Conservation (phyloP, 331 rosid genomes). For the Quercus lobata region DNA sequence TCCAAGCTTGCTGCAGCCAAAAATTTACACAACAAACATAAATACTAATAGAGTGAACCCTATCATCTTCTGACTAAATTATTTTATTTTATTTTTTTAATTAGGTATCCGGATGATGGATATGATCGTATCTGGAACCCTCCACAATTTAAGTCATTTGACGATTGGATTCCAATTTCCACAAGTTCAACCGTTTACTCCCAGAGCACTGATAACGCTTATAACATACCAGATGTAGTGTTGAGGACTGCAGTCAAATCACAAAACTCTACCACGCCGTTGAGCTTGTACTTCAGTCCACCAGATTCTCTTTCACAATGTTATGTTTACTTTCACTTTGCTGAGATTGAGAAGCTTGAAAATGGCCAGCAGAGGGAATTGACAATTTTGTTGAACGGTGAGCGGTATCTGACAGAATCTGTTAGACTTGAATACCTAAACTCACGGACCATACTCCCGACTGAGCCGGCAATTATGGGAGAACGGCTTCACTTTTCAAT, state of each 20-base stretch:
- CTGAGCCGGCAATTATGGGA: neutral
- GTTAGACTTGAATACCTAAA: constrained; percentile 17
- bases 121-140: constrained; percentile 27
- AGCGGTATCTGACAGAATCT: neutral
- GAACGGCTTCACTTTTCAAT: constrained; percentile 1
- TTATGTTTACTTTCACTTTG: neutral
- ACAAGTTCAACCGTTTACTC: neutral
- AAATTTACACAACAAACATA: too few relatives aligned
- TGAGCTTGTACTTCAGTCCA: neutral
- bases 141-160: neutral
- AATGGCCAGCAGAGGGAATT: too few relatives aligned
- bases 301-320: neutral
- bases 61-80: too few relatives aligned
- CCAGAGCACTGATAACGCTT: neutral
- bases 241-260: constrained; percentile 11
- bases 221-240: neutral
- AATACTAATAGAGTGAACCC: too few relatives aligned
- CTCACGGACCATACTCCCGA: neutral
- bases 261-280: constrained; percentile 5
- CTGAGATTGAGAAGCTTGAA: too few relatives aligned
- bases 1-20: too few relatives aligned
- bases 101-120: constrained; percentile 5
- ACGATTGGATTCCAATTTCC: neutral
- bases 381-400: neutral
- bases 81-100: too few relatives aligned